phyloP scores from a whole-genome alignment of 192 early-diverging fungal genomes.

The Backusella mclennaniae region DNA sequence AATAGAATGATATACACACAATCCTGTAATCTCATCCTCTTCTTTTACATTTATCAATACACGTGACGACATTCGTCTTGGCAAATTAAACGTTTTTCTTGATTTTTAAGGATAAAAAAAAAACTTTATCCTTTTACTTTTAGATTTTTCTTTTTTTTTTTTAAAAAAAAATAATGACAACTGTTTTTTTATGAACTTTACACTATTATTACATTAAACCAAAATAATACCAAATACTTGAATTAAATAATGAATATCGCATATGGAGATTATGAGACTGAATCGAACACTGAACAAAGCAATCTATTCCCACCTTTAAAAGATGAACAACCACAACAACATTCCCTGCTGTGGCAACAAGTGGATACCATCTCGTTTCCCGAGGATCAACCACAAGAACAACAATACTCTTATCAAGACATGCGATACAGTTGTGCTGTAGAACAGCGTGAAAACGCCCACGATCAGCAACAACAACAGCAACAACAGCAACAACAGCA shows the following conservation, averaged over 20 bases:
- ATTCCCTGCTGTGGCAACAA: not conserved
- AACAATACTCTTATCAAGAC: not conserved
- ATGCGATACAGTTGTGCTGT: not conserved
- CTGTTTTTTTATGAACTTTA: not conserved
- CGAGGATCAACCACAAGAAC: not conserved
- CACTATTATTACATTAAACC: not conserved
- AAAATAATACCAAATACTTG: not conserved
- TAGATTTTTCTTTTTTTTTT: too few species aligned
- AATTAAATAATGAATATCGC: slow-evolving; percentile 5
- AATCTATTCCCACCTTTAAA: not conserved
- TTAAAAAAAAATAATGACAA: not conserved
- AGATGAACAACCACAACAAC: not conserved
- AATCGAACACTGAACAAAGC: not conserved
- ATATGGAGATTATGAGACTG: not conserved
- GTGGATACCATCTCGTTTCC: not conserved
- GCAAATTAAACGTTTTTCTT: not conserved
- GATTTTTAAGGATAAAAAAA: not conserved
- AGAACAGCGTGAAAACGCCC: not conserved
- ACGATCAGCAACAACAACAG: not conserved
- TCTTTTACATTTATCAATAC: not conserved
- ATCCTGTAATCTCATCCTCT: too few species aligned
- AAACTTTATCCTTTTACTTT: not conserved
- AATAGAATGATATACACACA: too few species aligned
- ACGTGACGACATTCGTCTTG: not conserved
- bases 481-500: not conserved